Evolutionary conservation across 305 asterid species (phyloP).

Genomic region (Rubia peregrina): DNA sequence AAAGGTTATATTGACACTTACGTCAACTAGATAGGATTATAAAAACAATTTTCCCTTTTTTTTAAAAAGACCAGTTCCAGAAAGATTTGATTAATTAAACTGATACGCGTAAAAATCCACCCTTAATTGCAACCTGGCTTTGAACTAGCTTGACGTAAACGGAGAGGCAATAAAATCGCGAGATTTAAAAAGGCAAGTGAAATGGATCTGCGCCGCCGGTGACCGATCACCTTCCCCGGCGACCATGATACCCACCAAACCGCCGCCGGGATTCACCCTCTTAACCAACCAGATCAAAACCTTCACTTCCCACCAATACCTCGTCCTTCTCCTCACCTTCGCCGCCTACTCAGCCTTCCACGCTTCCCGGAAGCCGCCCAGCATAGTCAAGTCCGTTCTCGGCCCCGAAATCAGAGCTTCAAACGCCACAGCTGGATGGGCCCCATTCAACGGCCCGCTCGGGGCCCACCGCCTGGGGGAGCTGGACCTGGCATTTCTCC

Average conservation of each 20-base stretch:
- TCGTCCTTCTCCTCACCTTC: constrained; percentile 72
- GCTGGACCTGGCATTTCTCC: constrained; percentile 78
- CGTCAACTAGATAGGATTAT: too few species aligned
- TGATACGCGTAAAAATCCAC: too few species aligned
- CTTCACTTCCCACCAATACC: constrained; percentile 48
- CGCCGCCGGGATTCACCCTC: constrained; percentile 39
- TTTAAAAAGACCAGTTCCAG: too few species aligned
- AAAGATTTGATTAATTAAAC: too few species aligned
- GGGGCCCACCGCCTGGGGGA: constrained; percentile 96
- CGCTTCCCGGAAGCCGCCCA: constrained; percentile 95
- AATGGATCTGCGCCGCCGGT: constrained; percentile 5
- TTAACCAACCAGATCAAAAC: constrained; percentile 53
- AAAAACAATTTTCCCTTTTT: too few species aligned
- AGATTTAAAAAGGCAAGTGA: not conserved
- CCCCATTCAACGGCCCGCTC: constrained; percentile 62
- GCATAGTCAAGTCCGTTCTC: constrained; percentile 84
- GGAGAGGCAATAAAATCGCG: not conserved
- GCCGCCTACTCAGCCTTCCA: constrained; percentile 87
- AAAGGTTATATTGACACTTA: too few species aligned
- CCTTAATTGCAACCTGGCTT: too few species aligned
- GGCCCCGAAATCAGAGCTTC: constrained; percentile 41
- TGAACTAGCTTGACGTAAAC: not conserved
- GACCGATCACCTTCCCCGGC: not conserved
- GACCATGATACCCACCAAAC: constrained; percentile 46
- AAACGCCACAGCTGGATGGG: constrained; percentile 54